phyloP scores from a whole-genome alignment of 768 basidiomycete species.

The Pleurotus tuber-regium region DNA sequence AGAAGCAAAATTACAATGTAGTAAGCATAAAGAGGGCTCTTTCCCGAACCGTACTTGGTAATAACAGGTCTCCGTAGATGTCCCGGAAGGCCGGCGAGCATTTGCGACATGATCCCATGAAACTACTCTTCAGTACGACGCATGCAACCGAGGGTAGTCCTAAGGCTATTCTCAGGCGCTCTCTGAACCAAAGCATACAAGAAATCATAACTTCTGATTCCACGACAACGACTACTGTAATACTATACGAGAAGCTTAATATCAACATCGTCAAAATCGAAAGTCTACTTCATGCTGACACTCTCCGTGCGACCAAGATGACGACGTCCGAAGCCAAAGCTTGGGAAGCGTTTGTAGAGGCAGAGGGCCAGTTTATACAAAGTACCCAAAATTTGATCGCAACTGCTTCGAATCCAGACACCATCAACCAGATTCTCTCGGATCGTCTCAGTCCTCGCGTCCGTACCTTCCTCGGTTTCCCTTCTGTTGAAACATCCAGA shows the following conservation, averaged over 20 bases:
- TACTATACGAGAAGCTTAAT: constrained; percentile 94
- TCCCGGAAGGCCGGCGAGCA: constrained; percentile 87
- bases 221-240: constrained; percentile 81
- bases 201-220: constrained; percentile 94
- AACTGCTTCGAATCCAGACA: too few species aligned
- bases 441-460: too few species aligned
- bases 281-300: too few species aligned
- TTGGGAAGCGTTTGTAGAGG: too few species aligned
- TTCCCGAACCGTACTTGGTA: constrained; percentile 2
- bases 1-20: constrained; percentile 97
- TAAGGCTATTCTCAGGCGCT: constrained; percentile 89
- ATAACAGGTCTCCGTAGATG: constrained; percentile 67
- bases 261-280: constrained; percentile 98
- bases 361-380: too few species aligned
- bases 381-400: too few species aligned
- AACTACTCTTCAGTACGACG: constrained; percentile 98
- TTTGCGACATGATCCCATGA: constrained; percentile 91
- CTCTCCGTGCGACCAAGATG: too few species aligned
- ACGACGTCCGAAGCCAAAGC: too few species aligned
- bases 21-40: constrained; percentile 47
- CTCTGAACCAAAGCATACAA: constrained; percentile 89
- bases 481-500: too few species aligned
- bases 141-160: constrained; percentile 82
- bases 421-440: too few species aligned
- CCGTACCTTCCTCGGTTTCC: too few species aligned